Base-by-base conservation (phyloP, 805 yeast species). In the Candida caryicola region DNA sequence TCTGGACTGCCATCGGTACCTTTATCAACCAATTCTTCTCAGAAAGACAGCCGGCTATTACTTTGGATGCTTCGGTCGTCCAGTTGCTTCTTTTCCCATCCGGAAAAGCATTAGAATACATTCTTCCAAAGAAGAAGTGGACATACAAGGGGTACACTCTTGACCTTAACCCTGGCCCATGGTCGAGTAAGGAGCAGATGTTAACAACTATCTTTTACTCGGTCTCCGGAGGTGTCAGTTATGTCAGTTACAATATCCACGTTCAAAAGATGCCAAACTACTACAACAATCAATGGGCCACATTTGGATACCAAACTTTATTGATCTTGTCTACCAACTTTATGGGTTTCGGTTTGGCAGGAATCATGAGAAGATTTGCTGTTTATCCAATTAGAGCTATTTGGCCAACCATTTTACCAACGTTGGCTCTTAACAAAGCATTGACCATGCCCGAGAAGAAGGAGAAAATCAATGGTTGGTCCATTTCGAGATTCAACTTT, bases 141-240 rank as follows among this genome's bases (percentile, higher is more conserved):
- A 34, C 26, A 26, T 15, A 49, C 8, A 37, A 47, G 45, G 37
- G 31, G 9, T 37, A 33, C 31, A 25, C 29, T 5, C 5, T 51
- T 13, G 47, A 43, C 7, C 54, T 79, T 33, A 78, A 78, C 53
- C 82, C 82, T 2, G 83, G 85, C 8, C 82, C 82, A 12, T 82
- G 84, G 82, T 62, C 67, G 18, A 66, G 57, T 46, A 81, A 81
- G 51, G 86, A 81, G 49, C 87, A 81, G 55, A 77, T 79, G 79
- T 68, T 82, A 41, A 66, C 82, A 1, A 75, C 86, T 5, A 50
- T 70, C 14, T 63, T 64, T 50, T 62, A 51, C 47, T 55, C 64
- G 34, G 62, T 66, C 23, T 62, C 66, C 28, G 51, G 55, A 23
- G 49, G 61, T 18, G 47, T 50, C 41, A 46, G 53, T 34, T 62